Evolutionary conservation across 345 rosid genomes (phyloP).

Genomic region (Eucalyptus lansdowneana): DNA sequence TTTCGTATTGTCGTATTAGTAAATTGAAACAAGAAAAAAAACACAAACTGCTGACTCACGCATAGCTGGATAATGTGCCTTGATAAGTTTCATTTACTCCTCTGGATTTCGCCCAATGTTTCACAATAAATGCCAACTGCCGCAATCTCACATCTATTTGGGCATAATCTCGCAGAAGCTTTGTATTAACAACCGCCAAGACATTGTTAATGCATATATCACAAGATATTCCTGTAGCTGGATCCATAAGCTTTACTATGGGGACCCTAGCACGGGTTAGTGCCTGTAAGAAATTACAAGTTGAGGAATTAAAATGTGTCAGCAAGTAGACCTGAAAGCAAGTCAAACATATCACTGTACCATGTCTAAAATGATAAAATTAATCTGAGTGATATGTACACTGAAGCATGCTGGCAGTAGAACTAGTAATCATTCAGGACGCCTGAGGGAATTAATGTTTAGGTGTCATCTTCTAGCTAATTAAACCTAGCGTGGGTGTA

Average conservation of each 20-base stretch:
- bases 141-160: constrained; percentile 66
- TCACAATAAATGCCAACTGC: constrained; percentile 83
- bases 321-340: not conserved
- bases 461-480: not conserved
- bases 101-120: constrained; percentile 98
- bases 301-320: not conserved
- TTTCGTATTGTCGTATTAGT: not conserved
- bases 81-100: constrained; percentile 90
- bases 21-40: not conserved
- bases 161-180: constrained; percentile 83
- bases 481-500: not conserved
- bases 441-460: not conserved
- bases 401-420: not conserved
- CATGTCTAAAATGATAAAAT: not conserved
- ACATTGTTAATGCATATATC: constrained; percentile 92
- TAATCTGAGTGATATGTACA: not conserved
- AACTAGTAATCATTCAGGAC: not conserved
- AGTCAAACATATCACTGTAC: not conserved
- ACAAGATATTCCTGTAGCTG: constrained; percentile 81
- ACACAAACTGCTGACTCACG: constrained; percentile 44
- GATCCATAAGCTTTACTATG: constrained; percentile 96
- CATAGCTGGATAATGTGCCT: constrained; percentile 97
- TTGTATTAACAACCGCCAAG: constrained; percentile 94
- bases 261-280: constrained; percentile 93
- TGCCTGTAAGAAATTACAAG: constrained; percentile 33